phyloP scores from a whole-genome alignment of 2,329 filamentous ascomycete genomes.

The Xylaria sp. region DNA sequence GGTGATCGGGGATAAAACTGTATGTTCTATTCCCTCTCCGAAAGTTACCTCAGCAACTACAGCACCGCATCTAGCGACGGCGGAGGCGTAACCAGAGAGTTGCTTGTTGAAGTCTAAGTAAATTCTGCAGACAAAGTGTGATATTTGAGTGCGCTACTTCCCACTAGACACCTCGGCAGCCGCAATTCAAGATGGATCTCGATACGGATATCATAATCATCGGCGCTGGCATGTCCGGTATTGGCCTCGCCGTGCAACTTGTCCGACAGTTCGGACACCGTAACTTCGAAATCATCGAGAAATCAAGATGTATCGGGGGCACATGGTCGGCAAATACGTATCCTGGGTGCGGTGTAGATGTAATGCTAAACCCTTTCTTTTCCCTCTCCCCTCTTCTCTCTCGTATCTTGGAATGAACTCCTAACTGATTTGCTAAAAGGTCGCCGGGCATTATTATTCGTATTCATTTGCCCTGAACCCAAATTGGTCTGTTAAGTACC shows the following conservation, averaged over 20 bases:
- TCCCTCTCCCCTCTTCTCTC: not conserved
- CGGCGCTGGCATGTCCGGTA: slow-evolving; percentile 26
- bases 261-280: slow-evolving; percentile 18
- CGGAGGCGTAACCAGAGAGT: not conserved
- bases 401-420: not conserved
- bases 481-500: slow-evolving; percentile 21
- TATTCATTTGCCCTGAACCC: slow-evolving; percentile 23
- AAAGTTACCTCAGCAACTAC: too few relatives aligned
- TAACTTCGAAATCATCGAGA: slow-evolving; percentile 25
- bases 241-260: slow-evolving; percentile 21
- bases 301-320: slow-evolving; percentile 9
- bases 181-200: slow-evolving; percentile 6
- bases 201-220: slow-evolving; percentile 25
- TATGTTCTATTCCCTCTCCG: too few relatives aligned
- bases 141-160: not conserved
- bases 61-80: not conserved
- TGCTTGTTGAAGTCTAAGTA: not conserved
- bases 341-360: slow-evolving; percentile 25
- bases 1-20: too few relatives aligned
- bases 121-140: not conserved
- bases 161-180: not conserved
- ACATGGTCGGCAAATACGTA: slow-evolving; percentile 23
- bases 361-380: too few relatives aligned
- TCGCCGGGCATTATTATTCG: slow-evolving; percentile 14
- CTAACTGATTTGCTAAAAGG: not conserved